Evolutionary conservation across 1,284 basidiomycete genomes (phyloP).

Genomic region (Prillingera fragicola): DNA sequence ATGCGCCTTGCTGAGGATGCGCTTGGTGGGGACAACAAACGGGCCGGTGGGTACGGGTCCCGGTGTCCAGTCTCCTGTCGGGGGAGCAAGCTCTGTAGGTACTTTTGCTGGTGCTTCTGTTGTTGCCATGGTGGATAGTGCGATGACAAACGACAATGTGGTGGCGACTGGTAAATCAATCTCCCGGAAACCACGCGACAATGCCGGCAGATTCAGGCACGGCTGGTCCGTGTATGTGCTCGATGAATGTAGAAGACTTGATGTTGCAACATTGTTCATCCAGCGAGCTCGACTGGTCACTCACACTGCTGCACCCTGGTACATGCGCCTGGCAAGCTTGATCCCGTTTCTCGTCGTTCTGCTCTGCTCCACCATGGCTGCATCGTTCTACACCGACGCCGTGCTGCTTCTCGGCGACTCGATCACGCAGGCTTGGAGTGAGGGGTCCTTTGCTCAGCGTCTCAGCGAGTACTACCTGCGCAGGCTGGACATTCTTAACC

Average conservation of each 20-base stretch:
- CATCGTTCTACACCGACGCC: constrained; percentile 33
- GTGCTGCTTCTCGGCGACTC: constrained; percentile 47
- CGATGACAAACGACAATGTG: no score
- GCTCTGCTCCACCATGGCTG: constrained; percentile 28
- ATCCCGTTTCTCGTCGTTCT: neutral
- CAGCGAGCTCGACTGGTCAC: no score
- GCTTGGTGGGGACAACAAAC: constrained; percentile 55
- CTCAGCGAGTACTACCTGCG: constrained; percentile 60
- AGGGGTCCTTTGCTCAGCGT: constrained; percentile 36
- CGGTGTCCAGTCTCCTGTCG: neutral
- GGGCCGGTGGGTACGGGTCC: neutral
- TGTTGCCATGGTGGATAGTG: neutral
- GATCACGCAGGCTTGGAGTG: constrained; percentile 40
- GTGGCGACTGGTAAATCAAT: no score
- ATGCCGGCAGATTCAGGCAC: no score
- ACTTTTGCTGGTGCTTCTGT: neutral
- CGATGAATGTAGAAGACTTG: neutral
- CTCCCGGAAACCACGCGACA: no score
- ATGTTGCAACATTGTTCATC: neutral
- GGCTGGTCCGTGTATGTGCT: neutral
- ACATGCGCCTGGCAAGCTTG: no score
- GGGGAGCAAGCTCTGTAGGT: neutral
- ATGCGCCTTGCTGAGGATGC: constrained; percentile 72
- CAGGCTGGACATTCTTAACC: constrained; percentile 74
- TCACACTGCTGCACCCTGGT: no score